Evolutionary conservation across 352 stramenopile species (phyloP), one percentile per base, ranked within the genome.

Genomic region (Pythium sp.): DNA sequence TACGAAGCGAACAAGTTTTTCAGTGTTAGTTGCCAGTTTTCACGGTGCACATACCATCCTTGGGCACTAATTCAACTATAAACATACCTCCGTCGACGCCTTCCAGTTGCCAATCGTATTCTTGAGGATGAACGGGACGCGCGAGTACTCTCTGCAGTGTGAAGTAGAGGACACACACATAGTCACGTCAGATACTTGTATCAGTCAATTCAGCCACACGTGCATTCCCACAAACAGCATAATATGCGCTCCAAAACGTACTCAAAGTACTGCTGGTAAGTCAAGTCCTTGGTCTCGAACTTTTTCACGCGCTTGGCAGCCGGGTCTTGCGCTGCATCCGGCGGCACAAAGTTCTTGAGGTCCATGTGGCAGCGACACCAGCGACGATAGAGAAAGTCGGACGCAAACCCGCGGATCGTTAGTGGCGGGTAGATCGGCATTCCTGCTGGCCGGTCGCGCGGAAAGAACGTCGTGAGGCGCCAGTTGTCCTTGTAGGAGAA

Each of bases 351-450:
- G 3, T 87, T 67, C 3, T 76, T 73, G 57, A 96, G 72, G 38
- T 80, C 62, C 84, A 96, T 94, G 73, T 94, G 82, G 55, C 82
- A 81, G 58, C 88, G 85, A 58, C 71, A 92, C 84, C 88, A 96
- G n/a, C 88, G 87, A n/a, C 85, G 81, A 58, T 93, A 93, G 28
- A 96, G 63, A 54, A 96, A 96, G 60, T 94, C 84, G 5, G 88
- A 96, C 24, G 73, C 72, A 63, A 96, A 94, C 11, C 76, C 69
- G 24, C 74, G 65, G 12, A 79, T 73, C 0, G 71, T 28, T 20
- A 82, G 54, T 12, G 76, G 58, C 24, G 81, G 76, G 12, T 73
- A 63, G 22, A 46, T 49, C 15, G 67, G 70, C 67, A 79, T 69
- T 2, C 6, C 61, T 6, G 43, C 26, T 5, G 76, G 70, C 20